A percentile compares a stretch with the other conserved stretches of the same genome.
phyloP scores from a whole-genome alignment of 768 basidiomycete species.

The Daedalea quercina region DNA sequence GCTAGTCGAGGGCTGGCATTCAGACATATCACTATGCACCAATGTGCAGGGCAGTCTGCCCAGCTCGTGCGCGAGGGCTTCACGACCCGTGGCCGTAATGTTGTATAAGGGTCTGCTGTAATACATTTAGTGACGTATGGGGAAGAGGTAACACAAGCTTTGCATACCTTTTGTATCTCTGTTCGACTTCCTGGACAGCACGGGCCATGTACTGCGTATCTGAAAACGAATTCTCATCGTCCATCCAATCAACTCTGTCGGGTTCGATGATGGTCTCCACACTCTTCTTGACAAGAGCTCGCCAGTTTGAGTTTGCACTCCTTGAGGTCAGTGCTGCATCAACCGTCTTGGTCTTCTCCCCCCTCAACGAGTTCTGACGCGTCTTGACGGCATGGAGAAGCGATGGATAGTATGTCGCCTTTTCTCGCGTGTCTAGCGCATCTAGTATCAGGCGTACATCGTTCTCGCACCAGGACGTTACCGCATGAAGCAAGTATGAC shows the following conservation, averaged over 20 bases:
- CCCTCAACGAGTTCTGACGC: neutral
- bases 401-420: neutral
- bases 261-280: conserved; percentile 36
- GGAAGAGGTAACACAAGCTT: neutral
- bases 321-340: neutral
- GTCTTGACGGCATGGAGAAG: conserved; percentile 2
- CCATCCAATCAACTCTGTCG: conserved; percentile 47
- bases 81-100: conserved; percentile 24
- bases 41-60: conserved; percentile 16
- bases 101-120: conserved; percentile 31
- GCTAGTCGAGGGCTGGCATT: conserved; percentile 7
- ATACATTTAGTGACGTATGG: no score
- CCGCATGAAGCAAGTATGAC: conserved; percentile 25
- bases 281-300: conserved; percentile 3
- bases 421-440: neutral
- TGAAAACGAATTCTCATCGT: conserved; percentile 37
- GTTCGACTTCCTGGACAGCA: conserved; percentile 39
- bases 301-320: conserved; percentile 7
- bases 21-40: conserved; percentile 7
- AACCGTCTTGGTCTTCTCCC: no score
- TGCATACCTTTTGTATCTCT: conserved; percentile 11
- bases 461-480: conserved; percentile 23
- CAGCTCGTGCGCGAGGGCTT: conserved; percentile 23
- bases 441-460: conserved; percentile 17
- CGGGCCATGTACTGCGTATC: conserved; percentile 36